Conservation (phyloP, 208 protist species). For the Leishmania martiniquensis region DNA sequence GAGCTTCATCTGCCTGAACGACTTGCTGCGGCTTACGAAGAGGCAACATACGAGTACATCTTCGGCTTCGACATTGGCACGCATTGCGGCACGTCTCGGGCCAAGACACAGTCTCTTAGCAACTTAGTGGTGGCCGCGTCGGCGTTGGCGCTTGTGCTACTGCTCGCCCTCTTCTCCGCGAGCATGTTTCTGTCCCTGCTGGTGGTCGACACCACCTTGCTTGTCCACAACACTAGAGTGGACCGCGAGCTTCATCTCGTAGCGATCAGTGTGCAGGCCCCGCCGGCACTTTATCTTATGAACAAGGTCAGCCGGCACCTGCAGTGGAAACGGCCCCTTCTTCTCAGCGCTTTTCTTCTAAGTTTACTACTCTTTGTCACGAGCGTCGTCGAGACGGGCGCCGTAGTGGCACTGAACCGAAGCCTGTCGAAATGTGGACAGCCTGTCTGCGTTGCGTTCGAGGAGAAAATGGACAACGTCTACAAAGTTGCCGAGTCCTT, state of each 20-base stretch:
- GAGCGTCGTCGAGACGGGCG: conserved; percentile 32
- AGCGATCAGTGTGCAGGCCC: conserved; percentile 15
- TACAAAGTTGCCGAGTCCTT: conserved; percentile 11
- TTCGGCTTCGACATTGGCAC: conserved; percentile 53
- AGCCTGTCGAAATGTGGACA: conserved; percentile 46
- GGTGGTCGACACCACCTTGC: conserved; percentile 23
- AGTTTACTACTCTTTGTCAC: conserved; percentile 30
- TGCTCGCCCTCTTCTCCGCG: conserved; percentile 17
- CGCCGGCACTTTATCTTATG: conserved; percentile 23
- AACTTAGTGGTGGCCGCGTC: conserved; percentile 25
- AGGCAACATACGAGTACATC: conserved; percentile 35
- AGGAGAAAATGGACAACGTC: conserved; percentile 40
- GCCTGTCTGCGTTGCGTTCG: conserved; percentile 38
- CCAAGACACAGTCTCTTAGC: conserved; percentile 10
- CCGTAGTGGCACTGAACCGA: conserved; percentile 24
- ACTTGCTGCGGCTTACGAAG: conserved; percentile 1
- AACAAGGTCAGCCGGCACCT: conserved; percentile 29
- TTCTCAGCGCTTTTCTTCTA: conserved; percentile 20
- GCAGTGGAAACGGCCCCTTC: conserved; percentile 20
- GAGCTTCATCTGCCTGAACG: not conserved
- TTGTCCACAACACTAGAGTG: conserved; percentile 18
- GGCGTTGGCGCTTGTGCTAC: conserved; percentile 31
- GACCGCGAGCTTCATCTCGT: conserved; percentile 20
- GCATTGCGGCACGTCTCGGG: conserved; percentile 29
- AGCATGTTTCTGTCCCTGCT: conserved; percentile 32